These are phyloP conservation scores for Salix koriyanagi DNA, from an alignment of 345 rosid species.

Conservation along the genomic window DNA sequence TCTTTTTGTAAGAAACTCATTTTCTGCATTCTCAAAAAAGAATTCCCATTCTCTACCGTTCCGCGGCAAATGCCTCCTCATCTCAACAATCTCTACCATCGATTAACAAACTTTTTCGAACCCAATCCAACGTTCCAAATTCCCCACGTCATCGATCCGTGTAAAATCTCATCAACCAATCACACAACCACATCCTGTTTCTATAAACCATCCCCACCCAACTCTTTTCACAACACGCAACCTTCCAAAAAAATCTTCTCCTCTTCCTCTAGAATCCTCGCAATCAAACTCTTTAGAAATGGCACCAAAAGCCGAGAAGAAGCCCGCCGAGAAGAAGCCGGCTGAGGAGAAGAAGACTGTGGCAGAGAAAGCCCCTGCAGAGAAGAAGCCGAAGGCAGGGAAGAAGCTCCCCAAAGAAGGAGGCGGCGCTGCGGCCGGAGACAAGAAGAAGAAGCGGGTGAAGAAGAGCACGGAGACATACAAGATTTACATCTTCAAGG, in stretches of 20 bases:
- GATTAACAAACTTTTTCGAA: not conserved
- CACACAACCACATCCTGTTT: not conserved
- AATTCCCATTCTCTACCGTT: no score
- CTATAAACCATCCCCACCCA: slow-evolving; percentile 8
- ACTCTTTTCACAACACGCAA: not conserved
- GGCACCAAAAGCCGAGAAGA: slow-evolving; percentile 69
- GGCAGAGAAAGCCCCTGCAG: slow-evolving; percentile 67
- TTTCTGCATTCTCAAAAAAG: no score
- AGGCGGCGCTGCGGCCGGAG: slow-evolving; percentile 31
- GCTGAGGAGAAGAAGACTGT: slow-evolving; percentile 53
- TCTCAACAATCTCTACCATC: slow-evolving; percentile 10
- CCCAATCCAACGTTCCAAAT: slow-evolving; percentile 10
- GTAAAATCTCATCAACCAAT: slow-evolving; percentile 20
- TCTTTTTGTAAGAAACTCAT: no score
- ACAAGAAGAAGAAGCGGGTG: slow-evolving; percentile 62
- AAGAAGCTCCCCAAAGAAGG: slow-evolving; percentile 77
- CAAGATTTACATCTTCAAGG: slow-evolving; percentile 82
- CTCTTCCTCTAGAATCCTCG: not conserved
- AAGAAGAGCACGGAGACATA: slow-evolving; percentile 72
- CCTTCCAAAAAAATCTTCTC: not conserved
- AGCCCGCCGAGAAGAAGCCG: slow-evolving; percentile 54
- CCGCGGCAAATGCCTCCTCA: no score
- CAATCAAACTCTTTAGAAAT: slow-evolving; percentile 6
- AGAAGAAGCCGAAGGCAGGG: slow-evolving; percentile 78
- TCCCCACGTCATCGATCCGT: slow-evolving; percentile 33